These are phyloP conservation scores for Pichia sp. DNA, from an alignment of 1,139 yeast genomes.

Conservation along the genomic window DNA sequence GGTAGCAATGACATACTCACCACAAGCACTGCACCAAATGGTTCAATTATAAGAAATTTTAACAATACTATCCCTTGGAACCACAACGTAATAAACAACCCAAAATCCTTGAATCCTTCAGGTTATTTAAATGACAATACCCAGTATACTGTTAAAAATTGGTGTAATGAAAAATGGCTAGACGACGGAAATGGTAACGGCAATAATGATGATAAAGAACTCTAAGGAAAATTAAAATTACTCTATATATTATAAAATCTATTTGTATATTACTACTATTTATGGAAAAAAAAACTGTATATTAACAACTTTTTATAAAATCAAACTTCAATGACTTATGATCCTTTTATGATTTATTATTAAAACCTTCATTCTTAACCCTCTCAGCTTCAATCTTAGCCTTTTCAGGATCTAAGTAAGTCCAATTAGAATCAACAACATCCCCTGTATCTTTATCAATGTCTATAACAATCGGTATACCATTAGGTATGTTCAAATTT, in stretches of 20 bases:
- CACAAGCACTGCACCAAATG: constrained; percentile 2
- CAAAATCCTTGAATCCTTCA: constrained; percentile 22
- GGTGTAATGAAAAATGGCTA: constrained; percentile 49
- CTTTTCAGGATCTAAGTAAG: constrained; percentile 63
- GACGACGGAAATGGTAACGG: not conserved
- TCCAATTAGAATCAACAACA: constrained; percentile 37
- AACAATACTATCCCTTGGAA: constrained; percentile 35
- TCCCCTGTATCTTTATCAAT: constrained; percentile 34
- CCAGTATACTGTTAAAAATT: constrained; percentile 49
- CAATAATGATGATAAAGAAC: not conserved
- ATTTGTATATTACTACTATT: not conserved
- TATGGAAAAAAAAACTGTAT: not conserved
- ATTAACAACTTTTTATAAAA: not conserved
- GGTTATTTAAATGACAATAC: constrained; percentile 25
- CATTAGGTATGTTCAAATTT: constrained; percentile 67
- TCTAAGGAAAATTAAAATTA: not conserved
- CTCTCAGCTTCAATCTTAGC: constrained; percentile 60
- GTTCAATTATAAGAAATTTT: constrained; percentile 19
- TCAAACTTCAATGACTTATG: not conserved
- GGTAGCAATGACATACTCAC: constrained; percentile 1
- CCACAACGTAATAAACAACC: constrained; percentile 6
- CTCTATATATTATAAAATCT: not conserved
- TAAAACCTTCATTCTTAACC: constrained; percentile 53
- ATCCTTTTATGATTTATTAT: not conserved
- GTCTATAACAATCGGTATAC: constrained; percentile 53